These are phyloP conservation scores for Candida sakaeoensis DNA, from an alignment of 805 yeast species.

Conservation along the genomic window DNA sequence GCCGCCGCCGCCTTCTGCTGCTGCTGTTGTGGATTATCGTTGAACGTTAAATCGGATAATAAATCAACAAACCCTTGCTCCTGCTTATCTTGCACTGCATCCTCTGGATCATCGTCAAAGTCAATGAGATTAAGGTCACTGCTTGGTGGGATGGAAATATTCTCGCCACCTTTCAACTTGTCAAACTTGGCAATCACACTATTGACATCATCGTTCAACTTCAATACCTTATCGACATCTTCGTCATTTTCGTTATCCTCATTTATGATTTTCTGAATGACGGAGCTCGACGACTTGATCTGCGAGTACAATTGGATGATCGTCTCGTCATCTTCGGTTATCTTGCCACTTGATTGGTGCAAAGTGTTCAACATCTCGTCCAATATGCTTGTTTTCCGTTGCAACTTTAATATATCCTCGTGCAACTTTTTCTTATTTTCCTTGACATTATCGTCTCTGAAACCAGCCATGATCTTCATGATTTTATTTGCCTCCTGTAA, in stretches of 20 bases:
- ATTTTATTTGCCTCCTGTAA: conserved; percentile 92
- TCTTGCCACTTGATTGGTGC: background rate
- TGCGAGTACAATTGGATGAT: conserved; percentile 72
- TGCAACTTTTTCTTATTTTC: conserved; percentile 76
- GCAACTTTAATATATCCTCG: conserved; percentile 79
- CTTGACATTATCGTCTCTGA: conserved; percentile 73
- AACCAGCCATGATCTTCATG: conserved; percentile 98
- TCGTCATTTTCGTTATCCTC: conserved; percentile 69
- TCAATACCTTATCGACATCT: conserved; percentile 62
- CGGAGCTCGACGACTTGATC: conserved; percentile 81
- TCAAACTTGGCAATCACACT: conserved; percentile 63
- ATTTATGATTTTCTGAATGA: conserved; percentile 74
- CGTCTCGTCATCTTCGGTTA: conserved; percentile 53
- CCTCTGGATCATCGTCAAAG: conserved; percentile 39
- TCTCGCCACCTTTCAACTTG: conserved; percentile 61
- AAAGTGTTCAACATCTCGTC: conserved; percentile 66
- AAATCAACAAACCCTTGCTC: conserved; percentile 59
- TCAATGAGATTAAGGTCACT: conserved; percentile 39
- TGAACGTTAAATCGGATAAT: conserved; percentile 58
- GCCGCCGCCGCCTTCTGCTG: conserved; percentile 14
- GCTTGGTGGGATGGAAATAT: conserved; percentile 49
- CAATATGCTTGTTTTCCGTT: conserved; percentile 80
- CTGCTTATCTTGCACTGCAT: conserved; percentile 26
- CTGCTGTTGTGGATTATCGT: conserved; percentile 31
- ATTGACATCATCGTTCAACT: conserved; percentile 73